Base-by-base conservation (phyloP, 1,139 yeast species). In the Hyphopichia fennica region DNA sequence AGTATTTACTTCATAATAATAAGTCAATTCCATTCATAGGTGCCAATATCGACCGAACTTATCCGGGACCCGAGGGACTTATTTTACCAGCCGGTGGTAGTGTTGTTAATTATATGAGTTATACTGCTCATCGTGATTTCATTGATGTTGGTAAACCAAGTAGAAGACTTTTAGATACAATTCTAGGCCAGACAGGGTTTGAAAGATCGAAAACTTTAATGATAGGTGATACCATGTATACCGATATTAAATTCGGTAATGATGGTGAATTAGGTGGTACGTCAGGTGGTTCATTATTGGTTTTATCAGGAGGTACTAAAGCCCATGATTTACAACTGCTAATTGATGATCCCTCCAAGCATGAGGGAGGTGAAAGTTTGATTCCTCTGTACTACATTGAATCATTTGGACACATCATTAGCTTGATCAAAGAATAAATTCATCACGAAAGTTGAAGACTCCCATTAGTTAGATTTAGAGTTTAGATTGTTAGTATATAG, bases 181-280 rank as follows among this genome's bases (percentile, higher is more conserved):
- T 70, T 16, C 45, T 69, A 39, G 50, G 50, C 5, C 60, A 59
- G 27, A 60, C 57, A 23, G 54, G 52, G 2, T 68, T 65, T 45
- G 63, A 61, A 25, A 56, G 51, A 36, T 44, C 45, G 17, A 58
- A 51, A 35, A 66, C 75, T 0, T 48, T 70, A 38, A 69, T 70
- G 75, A 60, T 69, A 9, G 76, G 76, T n/a, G 76, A 70, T 47
- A 69, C 75, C 1, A 51, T 69, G 31, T 69, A 69, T 45, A 70
- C 76, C 1, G 76, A 70, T 45, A 69, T 70, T 46, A 69, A 69
- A 49, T 69, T 70, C 49, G 76, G 75, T 1, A 69, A 69, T 47
- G 75, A 69, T 45, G 74, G 75, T 1, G 41, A 53, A 2, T 54
- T 69, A 38, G 72, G 69, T 4, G 72, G 69, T 7, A 52, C 57